A percentile compares a stretch with the other conserved stretches of the same genome.
phyloP scores from a whole-genome alignment of 2,329 filamentous ascomycete genomes.

The Trichophyton schoenleinii region DNA sequence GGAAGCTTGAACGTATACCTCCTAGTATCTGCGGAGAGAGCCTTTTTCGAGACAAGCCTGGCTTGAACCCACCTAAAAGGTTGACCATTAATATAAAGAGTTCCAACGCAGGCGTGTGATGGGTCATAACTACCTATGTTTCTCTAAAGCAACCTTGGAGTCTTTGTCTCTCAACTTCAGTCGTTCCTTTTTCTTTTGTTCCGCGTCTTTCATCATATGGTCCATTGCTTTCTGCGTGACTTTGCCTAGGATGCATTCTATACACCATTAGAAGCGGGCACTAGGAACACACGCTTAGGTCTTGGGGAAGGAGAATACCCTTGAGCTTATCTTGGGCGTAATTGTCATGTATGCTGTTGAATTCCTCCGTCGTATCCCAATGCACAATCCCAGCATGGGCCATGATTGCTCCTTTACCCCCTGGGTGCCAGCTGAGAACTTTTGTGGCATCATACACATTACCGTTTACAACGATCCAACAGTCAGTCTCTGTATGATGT shows the following conservation, averaged over 20 bases:
- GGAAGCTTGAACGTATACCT: slow-evolving; percentile 39
- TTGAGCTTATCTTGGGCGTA: slow-evolving; percentile 40
- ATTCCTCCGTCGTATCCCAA: slow-evolving; percentile 38
- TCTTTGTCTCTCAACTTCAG: slow-evolving; percentile 19
- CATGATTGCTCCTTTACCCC: slow-evolving; percentile 38
- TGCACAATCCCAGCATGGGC: slow-evolving; percentile 40
- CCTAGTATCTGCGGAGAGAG: slow-evolving; percentile 34
- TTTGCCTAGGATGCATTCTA: slow-evolving; percentile 39
- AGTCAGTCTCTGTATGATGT: slow-evolving; percentile 37
- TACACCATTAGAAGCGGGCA: background rate
- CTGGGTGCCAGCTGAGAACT: slow-evolving; percentile 39
- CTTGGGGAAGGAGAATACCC: slow-evolving; percentile 17
- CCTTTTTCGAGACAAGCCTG: slow-evolving; percentile 27
- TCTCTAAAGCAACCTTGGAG: slow-evolving; percentile 28
- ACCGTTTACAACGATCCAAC: slow-evolving; percentile 43
- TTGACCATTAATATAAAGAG: background rate
- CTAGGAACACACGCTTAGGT: background rate
- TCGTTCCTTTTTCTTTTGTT: slow-evolving; percentile 30
- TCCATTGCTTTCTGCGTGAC: slow-evolving; percentile 39
- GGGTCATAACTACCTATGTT: slow-evolving; percentile 14
- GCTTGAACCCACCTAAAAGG: slow-evolving; percentile 33
- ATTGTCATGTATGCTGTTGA: slow-evolving; percentile 40
- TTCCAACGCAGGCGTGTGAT: background rate
- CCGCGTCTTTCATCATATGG: slow-evolving; percentile 36
- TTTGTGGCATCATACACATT: slow-evolving; percentile 42